These are phyloP conservation scores for Erodium maritimum DNA, from an alignment of 345 rosid species.

Conservation along the genomic window DNA sequence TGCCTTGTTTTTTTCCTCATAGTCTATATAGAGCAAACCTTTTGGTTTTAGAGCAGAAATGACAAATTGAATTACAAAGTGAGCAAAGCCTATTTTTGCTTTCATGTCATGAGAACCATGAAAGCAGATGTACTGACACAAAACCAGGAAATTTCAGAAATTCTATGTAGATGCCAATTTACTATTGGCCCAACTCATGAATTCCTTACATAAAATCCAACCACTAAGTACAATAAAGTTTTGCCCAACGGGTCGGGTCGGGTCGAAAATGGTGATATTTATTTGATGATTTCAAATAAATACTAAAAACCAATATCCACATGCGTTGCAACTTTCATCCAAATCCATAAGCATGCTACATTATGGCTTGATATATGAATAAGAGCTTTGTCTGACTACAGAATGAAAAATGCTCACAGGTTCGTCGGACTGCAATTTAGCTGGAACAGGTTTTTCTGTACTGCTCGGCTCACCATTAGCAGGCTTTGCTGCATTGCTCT, in stretches of 20 bases:
- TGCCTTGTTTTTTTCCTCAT: neutral
- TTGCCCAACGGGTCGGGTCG: neutral
- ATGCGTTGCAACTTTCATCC: neutral
- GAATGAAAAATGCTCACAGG: slow-evolving; percentile 27
- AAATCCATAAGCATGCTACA: neutral
- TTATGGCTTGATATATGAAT: neutral
- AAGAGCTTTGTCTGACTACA: too few relatives aligned
- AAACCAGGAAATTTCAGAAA: neutral
- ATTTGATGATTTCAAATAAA: too few relatives aligned
- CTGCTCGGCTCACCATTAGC: slow-evolving; percentile 24
- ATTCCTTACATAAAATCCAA: neutral
- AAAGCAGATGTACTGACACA: neutral
- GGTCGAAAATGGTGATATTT: neutral
- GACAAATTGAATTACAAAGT: neutral
- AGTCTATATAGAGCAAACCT: too few relatives aligned
- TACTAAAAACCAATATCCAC: too few relatives aligned
- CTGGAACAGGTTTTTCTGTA: slow-evolving; percentile 18
- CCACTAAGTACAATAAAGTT: neutral
- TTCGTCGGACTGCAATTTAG: slow-evolving; percentile 13
- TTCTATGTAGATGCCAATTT: neutral
- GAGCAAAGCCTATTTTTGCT: neutral
- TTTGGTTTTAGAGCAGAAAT: too few relatives aligned
- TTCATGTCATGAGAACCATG: neutral
- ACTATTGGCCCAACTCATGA: neutral
- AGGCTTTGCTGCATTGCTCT: slow-evolving; percentile 37